Conservation (phyloP, 805 yeast species). For the Candida railenensis region DNA sequence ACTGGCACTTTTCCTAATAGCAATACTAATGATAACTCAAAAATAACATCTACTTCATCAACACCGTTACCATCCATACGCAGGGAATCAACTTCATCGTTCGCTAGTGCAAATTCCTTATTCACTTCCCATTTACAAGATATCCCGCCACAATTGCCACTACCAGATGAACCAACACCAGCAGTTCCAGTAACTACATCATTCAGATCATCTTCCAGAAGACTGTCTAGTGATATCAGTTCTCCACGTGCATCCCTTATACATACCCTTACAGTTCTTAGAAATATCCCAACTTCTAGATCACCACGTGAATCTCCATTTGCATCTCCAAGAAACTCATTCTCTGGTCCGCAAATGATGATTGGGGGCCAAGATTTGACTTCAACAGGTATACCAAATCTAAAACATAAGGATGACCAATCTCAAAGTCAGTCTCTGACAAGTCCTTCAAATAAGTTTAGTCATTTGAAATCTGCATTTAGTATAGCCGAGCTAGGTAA, state of each 20-base stretch:
- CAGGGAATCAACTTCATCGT: conserved; percentile 12
- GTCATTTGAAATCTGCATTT: not conserved
- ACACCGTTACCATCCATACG: not conserved
- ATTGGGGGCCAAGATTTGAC: conserved; percentile 16
- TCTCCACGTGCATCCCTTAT: conserved; percentile 42
- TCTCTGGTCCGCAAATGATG: conserved; percentile 28
- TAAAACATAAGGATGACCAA: conserved; percentile 11
- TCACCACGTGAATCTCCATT: conserved; percentile 41
- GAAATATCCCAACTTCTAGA: conserved; percentile 33
- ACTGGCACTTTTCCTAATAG: not conserved
- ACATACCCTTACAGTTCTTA: conserved; percentile 38
- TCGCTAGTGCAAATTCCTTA: conserved; percentile 22
- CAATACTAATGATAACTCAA: too few species aligned
- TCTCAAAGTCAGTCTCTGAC: not conserved
- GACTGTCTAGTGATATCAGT: conserved; percentile 32
- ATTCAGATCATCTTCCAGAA: conserved; percentile 34
- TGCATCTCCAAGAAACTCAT: conserved; percentile 49
- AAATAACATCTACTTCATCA: not conserved
- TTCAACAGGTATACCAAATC: conserved; percentile 17
- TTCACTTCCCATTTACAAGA: conserved; percentile 32
- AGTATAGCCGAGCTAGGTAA: not conserved
- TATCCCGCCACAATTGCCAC: conserved; percentile 57
- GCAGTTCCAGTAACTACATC: conserved; percentile 39
- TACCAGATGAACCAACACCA: conserved; percentile 55
- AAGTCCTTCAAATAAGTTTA: not conserved